A percentile compares a stretch with the other conserved stretches of the same genome.
Conservation (phyloP, 306 rosid species). For the Ochetophila trinervis region DNA sequence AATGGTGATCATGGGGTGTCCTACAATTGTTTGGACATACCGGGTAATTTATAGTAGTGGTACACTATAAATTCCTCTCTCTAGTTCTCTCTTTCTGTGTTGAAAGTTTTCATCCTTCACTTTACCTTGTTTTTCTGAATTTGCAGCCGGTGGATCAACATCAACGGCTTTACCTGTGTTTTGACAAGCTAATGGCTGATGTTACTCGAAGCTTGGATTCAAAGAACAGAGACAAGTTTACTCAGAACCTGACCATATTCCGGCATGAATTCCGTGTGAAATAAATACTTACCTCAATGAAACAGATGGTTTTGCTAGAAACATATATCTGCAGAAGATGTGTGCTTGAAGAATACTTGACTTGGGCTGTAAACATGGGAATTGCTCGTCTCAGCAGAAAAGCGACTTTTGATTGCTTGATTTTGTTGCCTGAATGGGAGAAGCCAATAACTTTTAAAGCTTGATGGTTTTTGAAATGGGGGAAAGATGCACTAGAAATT, state of each 20-base stretch:
- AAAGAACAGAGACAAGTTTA: constrained; percentile 58
- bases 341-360: constrained; percentile 4
- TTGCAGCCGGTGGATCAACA: constrained; percentile 58
- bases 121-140: background rate
- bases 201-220: constrained; percentile 64
- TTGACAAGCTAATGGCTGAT: constrained; percentile 56
- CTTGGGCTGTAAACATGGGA: background rate
- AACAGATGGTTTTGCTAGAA: background rate
- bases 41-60: background rate
- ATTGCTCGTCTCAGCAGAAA: constrained; percentile 1
- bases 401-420: background rate
- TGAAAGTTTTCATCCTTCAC: background rate
- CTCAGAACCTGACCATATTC: constrained; percentile 53
- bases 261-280: constrained; percentile 57
- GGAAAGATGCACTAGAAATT: constrained; percentile 3
- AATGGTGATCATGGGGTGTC: too few species aligned
- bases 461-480: constrained; percentile 14
- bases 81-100: background rate
- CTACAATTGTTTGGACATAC: too few species aligned
- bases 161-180: constrained; percentile 50
- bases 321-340: background rate
- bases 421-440: constrained; percentile 6
- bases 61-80: background rate
- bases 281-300: constrained; percentile 12
- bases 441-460: constrained; percentile 6